These are phyloP conservation scores for Penicillium taxi DNA, from an alignment of 495 filamentous ascomycete genomes.

Conservation along the genomic window DNA sequence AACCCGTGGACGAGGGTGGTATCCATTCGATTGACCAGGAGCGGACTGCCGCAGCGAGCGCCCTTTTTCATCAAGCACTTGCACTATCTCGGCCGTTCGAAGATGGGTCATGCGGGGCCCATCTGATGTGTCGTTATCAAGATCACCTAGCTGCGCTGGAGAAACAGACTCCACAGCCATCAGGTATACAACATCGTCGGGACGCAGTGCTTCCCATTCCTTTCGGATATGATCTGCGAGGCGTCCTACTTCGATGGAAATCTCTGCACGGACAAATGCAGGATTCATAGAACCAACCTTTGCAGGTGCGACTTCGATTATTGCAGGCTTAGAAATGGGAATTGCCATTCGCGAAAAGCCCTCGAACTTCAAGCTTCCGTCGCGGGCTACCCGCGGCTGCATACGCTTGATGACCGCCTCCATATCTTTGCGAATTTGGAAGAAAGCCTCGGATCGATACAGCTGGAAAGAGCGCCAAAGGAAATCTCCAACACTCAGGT, in stretches of 20 bases:
- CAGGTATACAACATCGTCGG: slow-evolving; percentile 86
- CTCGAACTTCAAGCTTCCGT: slow-evolving; percentile 61
- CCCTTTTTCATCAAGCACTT: slow-evolving; percentile 84
- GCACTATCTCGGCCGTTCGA: slow-evolving; percentile 77
- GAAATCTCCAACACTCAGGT: slow-evolving; percentile 91
- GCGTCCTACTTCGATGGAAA: slow-evolving; percentile 76
- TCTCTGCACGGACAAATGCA: slow-evolving; percentile 78
- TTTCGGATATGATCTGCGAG: slow-evolving; percentile 63
- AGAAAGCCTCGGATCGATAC: slow-evolving; percentile 87
- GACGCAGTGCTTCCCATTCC: slow-evolving; percentile 87
- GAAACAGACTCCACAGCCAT: slow-evolving; percentile 54
- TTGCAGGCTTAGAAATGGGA: slow-evolving; percentile 75
- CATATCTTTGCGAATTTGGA: slow-evolving; percentile 85
- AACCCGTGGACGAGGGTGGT: slow-evolving; percentile 45
- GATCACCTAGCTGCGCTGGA: slow-evolving; percentile 47
- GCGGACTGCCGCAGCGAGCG: slow-evolving; percentile 58
- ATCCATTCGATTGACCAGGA: slow-evolving; percentile 43
- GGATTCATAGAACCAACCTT: slow-evolving; percentile 80
- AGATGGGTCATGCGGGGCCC: slow-evolving; percentile 58
- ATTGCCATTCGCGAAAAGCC: slow-evolving; percentile 91
- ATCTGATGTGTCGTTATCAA: slow-evolving; percentile 41
- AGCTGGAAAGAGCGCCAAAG: slow-evolving; percentile 87
- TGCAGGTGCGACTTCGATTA: slow-evolving; percentile 77
- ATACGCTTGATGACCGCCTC: slow-evolving; percentile 73
- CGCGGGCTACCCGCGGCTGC: slow-evolving; percentile 55